These are phyloP conservation scores for Apiotrichum akiyoshidainum DNA, from an alignment of 1,284 basidiomycete species.

Conservation along the genomic window DNA sequence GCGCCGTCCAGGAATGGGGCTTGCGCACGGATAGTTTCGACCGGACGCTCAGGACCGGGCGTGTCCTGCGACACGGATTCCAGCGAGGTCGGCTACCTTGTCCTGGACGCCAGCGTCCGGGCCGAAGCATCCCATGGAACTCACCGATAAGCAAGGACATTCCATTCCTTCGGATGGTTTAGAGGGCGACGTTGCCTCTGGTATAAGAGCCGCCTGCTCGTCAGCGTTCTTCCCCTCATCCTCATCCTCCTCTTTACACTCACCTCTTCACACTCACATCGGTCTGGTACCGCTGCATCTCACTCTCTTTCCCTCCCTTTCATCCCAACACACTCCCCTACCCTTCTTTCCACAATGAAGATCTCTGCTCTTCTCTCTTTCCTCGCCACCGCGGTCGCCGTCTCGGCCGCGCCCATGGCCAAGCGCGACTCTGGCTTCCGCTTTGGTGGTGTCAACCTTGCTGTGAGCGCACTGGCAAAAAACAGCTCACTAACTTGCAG, in stretches of 20 bases:
- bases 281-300: background rate
- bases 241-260: background rate
- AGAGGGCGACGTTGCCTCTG: too few relatives aligned
- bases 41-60: too few relatives aligned
- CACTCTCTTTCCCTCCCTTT: background rate
- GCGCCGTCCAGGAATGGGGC: too few relatives aligned
- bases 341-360: constrained; percentile 9
- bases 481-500: constrained; percentile 9
- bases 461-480: constrained; percentile 24
- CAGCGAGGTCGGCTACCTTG: too few relatives aligned
- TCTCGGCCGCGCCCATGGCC: constrained; percentile 13
- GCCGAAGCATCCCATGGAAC: too few relatives aligned
- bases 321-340: too few relatives aligned
- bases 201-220: background rate
- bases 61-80: too few relatives aligned
- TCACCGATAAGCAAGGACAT: too few relatives aligned
- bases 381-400: constrained; percentile 12
- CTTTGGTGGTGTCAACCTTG: constrained; percentile 39
- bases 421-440: constrained; percentile 29
- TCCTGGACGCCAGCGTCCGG: too few relatives aligned
- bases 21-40: too few relatives aligned
- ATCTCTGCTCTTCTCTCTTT: constrained; percentile 12
- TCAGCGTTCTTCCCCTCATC: background rate
- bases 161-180: too few relatives aligned
- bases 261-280: background rate